These are phyloP conservation scores for Clarireedia paspali DNA, from an alignment of 2,329 filamentous ascomycete species.

Conservation along the genomic window DNA sequence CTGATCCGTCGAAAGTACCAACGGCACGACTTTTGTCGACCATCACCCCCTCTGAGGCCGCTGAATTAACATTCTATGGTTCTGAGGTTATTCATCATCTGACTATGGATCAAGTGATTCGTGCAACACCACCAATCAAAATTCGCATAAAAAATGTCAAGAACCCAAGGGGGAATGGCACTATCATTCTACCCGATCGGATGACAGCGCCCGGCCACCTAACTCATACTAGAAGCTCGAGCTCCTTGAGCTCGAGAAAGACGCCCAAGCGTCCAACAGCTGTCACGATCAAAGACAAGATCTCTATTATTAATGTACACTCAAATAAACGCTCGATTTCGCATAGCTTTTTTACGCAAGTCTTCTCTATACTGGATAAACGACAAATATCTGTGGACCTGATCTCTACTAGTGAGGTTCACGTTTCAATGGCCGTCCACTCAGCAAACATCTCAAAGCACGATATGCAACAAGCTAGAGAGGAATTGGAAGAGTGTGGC, in stretches of 20 bases:
- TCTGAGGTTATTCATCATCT: slow-evolving; percentile 98
- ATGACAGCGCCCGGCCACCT: slow-evolving; percentile 45
- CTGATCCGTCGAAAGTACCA: slow-evolving; percentile 80
- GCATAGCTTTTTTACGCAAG: slow-evolving; percentile 89
- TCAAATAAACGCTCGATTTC: slow-evolving; percentile 95
- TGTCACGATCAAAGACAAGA: slow-evolving; percentile 95
- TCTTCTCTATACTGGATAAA: slow-evolving; percentile 85
- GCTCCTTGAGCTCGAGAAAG: slow-evolving; percentile 38
- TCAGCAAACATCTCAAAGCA: slow-evolving; percentile 59
- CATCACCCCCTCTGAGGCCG: slow-evolving; percentile 91
- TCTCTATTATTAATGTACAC: slow-evolving; percentile 95
- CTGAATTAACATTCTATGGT: slow-evolving; percentile 89
- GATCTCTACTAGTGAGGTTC: slow-evolving; percentile 93
- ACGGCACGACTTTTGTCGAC: slow-evolving; percentile 82
- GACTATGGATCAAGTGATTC: slow-evolving; percentile 95
- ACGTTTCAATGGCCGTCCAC: slow-evolving; percentile 95
- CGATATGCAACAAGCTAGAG: slow-evolving; percentile 58
- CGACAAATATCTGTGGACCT: slow-evolving; percentile 88
- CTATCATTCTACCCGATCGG: slow-evolving; percentile 74
- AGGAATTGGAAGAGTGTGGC: slow-evolving; percentile 71
- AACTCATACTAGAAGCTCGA: slow-evolving; percentile 37
- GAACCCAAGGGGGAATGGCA: slow-evolving; percentile 72
- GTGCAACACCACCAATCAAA: slow-evolving; percentile 68
- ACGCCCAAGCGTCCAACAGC: slow-evolving; percentile 73
- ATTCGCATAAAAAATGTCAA: slow-evolving; percentile 92